Conservation (phyloP, 2,329 filamentous ascomycete genomes). For the Aspergillus fumigatus region DNA sequence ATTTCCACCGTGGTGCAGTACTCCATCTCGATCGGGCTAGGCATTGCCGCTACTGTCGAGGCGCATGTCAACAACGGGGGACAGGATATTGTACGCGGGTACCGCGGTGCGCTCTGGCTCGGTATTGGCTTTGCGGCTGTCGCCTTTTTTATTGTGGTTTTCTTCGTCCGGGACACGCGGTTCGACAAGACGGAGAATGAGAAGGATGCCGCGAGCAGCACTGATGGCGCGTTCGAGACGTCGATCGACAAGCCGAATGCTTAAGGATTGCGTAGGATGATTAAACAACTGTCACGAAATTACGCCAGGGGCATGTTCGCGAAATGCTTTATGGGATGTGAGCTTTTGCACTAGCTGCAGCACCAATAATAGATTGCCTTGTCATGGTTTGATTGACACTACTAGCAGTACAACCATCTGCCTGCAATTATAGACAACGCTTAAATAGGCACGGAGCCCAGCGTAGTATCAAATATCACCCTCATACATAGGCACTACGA, state of each 20-base stretch:
- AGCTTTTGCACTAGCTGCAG: no score
- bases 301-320: no score
- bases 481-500: no score
- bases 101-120: constrained; percentile 36
- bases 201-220: neutral
- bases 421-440: no score
- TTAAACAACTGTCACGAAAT: no score
- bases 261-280: neutral
- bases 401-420: no score
- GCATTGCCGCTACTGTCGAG: constrained; percentile 42
- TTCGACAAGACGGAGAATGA: constrained; percentile 3
- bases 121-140: constrained; percentile 32
- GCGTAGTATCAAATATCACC: no score
- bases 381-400: no score
- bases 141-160: constrained; percentile 6
- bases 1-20: constrained; percentile 43
- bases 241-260: neutral
- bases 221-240: neutral
- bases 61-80: constrained; percentile 34
- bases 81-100: constrained; percentile 30
- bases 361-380: no score
- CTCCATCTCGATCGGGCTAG: constrained; percentile 39
- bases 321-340: no score
- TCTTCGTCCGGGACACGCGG: constrained; percentile 6
- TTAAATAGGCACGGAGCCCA: no score